Conservation (phyloP, 768 basidiomycete genomes). For the Boletus tomentosulus region DNA sequence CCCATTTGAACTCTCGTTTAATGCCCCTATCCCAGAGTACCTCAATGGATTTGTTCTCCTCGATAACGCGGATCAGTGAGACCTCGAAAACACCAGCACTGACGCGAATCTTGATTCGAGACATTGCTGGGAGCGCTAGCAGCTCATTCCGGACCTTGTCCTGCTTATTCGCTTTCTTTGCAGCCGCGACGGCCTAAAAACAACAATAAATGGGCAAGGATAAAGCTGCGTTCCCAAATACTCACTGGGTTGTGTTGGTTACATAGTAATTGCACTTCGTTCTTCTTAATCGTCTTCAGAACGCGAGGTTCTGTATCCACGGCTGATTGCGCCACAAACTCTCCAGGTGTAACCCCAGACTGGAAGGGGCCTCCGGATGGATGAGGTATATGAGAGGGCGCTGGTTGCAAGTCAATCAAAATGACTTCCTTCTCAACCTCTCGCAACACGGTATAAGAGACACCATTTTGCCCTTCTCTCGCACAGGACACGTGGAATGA, state of each 20-base stretch:
- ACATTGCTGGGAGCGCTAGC: conserved; percentile 61
- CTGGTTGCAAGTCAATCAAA: conserved; percentile 43
- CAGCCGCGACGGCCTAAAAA: conserved; percentile 64
- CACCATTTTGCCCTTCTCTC: conserved; percentile 43
- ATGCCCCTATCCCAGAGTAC: conserved; percentile 77
- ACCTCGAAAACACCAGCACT: conserved; percentile 86
- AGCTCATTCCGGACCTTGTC: conserved; percentile 71
- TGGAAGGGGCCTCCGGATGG: conserved; percentile 2
- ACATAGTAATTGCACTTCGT: conserved; percentile 74
- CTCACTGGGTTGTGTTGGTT: conserved; percentile 88
- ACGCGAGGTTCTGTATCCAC: conserved; percentile 27
- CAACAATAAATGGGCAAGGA: background rate
- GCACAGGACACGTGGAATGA: conserved; percentile 96
- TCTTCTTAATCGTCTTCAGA: conserved; percentile 69
- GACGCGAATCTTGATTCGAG: conserved; percentile 80
- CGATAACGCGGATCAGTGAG: conserved; percentile 64
- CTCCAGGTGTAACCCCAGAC: background rate
- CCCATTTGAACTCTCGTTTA: conserved; percentile 81
- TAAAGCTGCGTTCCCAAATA: conserved; percentile 7
- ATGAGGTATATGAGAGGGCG: background rate
- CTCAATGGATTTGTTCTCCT: conserved; percentile 66
- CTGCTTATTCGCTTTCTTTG: conserved; percentile 70
- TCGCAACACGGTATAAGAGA: conserved; percentile 57
- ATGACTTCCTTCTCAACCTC: conserved; percentile 83
- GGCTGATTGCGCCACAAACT: background rate